Conservation (phyloP, 805 yeast species). For the Blastobotrys americana region DNA sequence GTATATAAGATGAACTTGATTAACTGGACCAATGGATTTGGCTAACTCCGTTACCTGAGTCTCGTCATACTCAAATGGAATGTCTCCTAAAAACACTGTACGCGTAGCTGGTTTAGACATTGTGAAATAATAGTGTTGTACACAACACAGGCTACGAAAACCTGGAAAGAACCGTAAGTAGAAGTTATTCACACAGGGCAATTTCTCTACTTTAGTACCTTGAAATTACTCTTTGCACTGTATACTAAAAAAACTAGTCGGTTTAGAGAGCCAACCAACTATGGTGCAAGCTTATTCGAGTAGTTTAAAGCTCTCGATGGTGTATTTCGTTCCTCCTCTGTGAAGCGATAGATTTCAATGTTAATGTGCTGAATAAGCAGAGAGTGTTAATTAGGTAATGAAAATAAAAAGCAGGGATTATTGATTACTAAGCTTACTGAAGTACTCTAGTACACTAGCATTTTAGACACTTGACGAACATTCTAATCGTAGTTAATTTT, state of each 20-base stretch:
- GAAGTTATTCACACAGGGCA: no score
- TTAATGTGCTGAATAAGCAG: neutral
- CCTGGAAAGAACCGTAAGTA: no score
- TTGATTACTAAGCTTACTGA: no score
- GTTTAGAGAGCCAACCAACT: neutral
- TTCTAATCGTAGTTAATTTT: neutral
- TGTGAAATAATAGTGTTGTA: no score
- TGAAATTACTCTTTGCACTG: neutral
- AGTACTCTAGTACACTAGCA: no score
- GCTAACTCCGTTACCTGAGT: constrained; percentile 19
- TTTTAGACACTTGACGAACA: no score
- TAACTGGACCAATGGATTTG: constrained; percentile 17
- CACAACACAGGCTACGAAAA: no score
- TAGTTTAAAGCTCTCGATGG: neutral
- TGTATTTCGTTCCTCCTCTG: no score
- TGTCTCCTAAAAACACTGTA: constrained; percentile 22
- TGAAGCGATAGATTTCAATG: neutral
- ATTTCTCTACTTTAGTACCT: neutral
- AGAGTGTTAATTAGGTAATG: no score
- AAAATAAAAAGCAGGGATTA: no score
- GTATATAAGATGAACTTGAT: constrained; percentile 12
- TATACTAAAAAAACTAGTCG: neutral
- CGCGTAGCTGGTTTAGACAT: constrained; percentile 17
- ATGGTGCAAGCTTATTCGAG: neutral
- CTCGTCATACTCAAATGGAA: constrained; percentile 23